Evolutionary conservation across 2,329 filamentous ascomycete genomes (phyloP), one percentile per base, ranked within the genome.

Genomic region (Neopestalotiopsis sp.): DNA sequence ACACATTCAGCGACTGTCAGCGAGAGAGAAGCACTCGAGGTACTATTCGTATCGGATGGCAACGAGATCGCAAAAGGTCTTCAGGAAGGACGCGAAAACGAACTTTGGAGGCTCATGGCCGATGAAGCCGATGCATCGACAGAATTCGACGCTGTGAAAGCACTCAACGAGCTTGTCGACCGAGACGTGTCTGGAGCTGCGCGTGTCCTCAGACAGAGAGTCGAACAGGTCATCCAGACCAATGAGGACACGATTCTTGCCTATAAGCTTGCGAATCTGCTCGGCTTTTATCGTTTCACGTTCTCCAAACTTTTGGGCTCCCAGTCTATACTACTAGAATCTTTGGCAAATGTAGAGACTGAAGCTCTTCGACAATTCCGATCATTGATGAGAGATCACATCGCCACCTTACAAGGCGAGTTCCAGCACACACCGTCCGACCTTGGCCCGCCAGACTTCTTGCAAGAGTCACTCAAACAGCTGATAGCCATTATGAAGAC

Each of bases 1-100:
- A 90, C 92, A 5, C 96, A 99, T 78, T 97, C 96, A 0, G 93
- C 95, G 2, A 92, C 95, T 0, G 96, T 99, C 1, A 97, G 95
- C 40, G 96, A 99, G 80, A 89, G 93, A 66, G 96, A 99, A 80
- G 94, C 95, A 0, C 85, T 99, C 5, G 95, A 98, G 78, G 90
- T 94, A 1, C 84, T 99, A 0, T 99, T 99, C 77, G 91, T 98
- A 57, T 92, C 92, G 0, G 95, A 98, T 71, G 95, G 93, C 2
- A 93, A 96, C 71, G 94, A 97, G 75, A 93, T 98, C 68, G 92
- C 92, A 32, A 93, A 90, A 72, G 94, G 92, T 0, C 91, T 98
- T 32, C 90, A 94, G 76, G 90, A 91, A 58, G 94, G 94, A 0
- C 86, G 93, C 40, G 91, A 94, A 72, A 94, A 91, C 72, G 94